phyloP scores from a whole-genome alignment of 2,329 filamentous ascomycete genomes.

The Acarospora socialis region DNA sequence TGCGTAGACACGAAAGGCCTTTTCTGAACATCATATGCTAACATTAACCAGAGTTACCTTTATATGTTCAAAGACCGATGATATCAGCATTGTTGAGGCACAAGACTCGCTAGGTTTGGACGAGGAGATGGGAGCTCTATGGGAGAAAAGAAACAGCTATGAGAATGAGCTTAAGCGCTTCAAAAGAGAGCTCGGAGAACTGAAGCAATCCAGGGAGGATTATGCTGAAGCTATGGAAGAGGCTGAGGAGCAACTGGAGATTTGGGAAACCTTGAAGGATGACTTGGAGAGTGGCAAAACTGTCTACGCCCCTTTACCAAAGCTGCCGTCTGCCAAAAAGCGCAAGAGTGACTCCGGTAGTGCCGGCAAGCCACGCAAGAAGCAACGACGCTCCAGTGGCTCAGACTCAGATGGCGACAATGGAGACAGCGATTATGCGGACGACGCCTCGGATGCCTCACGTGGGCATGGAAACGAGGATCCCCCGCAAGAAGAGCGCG shows the following conservation, averaged over 20 bases:
- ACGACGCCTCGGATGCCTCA: slow-evolving; percentile 17
- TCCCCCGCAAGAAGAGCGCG: slow-evolving; percentile 13
- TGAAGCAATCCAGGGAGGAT: slow-evolving; percentile 36
- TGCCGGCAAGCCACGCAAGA: slow-evolving; percentile 14
- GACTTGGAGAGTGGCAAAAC: slow-evolving; percentile 27
- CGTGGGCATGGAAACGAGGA: slow-evolving; percentile 13
- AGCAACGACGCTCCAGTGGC: slow-evolving; percentile 3
- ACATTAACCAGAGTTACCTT: slow-evolving; percentile 33
- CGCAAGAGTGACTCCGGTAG: slow-evolving; percentile 25
- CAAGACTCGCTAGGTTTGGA: slow-evolving; percentile 26
- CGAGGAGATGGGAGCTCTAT: slow-evolving; percentile 18
- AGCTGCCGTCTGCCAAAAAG: slow-evolving; percentile 24
- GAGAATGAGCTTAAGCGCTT: slow-evolving; percentile 28
- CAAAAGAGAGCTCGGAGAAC: slow-evolving; percentile 51
- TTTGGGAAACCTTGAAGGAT: slow-evolving; percentile 30
- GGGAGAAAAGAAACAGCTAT: slow-evolving; percentile 12
- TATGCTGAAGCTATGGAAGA: slow-evolving; percentile 23
- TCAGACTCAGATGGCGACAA: slow-evolving; percentile 5
- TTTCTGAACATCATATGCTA: neutral
- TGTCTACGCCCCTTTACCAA: slow-evolving; percentile 25
- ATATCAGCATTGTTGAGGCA: slow-evolving; percentile 38
- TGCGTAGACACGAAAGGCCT: neutral
- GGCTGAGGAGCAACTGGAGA: slow-evolving; percentile 29
- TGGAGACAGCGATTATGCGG: slow-evolving; percentile 18
- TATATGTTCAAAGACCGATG: slow-evolving; percentile 50